These are phyloP conservation scores for Hanseniaspora mollemarum DNA, from an alignment of 805 yeast species.

Conservation along the genomic window DNA sequence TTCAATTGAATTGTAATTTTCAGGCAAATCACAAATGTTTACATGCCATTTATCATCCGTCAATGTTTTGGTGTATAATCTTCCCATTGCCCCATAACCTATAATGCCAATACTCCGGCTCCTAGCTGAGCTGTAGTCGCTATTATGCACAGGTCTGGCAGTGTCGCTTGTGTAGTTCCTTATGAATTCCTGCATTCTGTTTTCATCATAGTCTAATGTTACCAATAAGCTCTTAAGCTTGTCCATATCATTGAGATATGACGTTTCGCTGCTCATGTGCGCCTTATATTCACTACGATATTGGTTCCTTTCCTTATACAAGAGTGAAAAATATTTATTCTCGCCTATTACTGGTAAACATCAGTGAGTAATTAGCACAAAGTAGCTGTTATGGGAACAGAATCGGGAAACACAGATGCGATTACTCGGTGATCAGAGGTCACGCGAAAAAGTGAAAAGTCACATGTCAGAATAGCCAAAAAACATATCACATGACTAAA, in stretches of 20 bases:
- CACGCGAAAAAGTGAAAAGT: too few species aligned
- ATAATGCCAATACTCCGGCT: slow-evolving; percentile 87
- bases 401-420: too few species aligned
- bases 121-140: too few species aligned
- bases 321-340: slow-evolving; percentile 97
- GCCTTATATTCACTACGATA: too few species aligned
- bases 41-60: slow-evolving; percentile 80
- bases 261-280: too few species aligned
- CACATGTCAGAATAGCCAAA: too few species aligned
- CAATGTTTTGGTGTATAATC: slow-evolving; percentile 67
- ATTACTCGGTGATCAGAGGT: too few species aligned
- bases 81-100: slow-evolving; percentile 96
- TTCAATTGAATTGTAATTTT: slow-evolving; percentile 33
- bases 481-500: too few species aligned
- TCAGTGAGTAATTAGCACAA: too few species aligned
- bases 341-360: too few species aligned
- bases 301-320: slow-evolving; percentile 43
- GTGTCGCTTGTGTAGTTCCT: neutral
- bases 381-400: too few species aligned
- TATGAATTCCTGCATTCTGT: neutral
- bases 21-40: slow-evolving; percentile 77
- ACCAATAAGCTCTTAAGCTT: neutral
- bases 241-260: slow-evolving; percentile 7
- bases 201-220: neutral
- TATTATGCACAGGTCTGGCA: too few species aligned